Base-by-base conservation (phyloP, 1,284 basidiomycete genomes). In the Polyporus tsugae region DNA sequence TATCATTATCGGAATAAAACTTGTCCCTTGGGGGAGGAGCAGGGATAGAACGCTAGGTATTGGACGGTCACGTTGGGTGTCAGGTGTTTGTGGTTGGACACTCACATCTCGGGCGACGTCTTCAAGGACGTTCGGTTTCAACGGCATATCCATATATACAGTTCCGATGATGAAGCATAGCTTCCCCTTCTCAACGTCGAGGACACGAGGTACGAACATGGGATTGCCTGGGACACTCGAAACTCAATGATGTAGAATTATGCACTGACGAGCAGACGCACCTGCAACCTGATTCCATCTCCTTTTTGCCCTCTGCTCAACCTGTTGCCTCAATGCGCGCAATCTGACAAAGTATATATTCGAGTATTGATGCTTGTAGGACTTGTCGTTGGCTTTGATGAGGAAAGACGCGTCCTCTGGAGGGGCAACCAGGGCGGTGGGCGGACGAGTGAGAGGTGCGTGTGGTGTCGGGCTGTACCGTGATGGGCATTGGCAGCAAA, bases 121-220 rank as follows among this genome's bases (percentile, higher is more conserved):
- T 76, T 97, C 93, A 65, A 99, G 86, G 15, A 99, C 95, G 75
- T 99, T 98, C 0, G 97, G 97, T 79, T 99, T 99, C 66, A 98
- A 86, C 4, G 95, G 95, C 98, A 99, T 99, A 70, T 98, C 94
- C 88, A 98, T 92, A 80, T 99, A 99, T 1, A 99, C 90, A 0
- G 97, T 99, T 2, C 97, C 97, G 67, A 98, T 85, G 70, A 99
- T 89, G 80, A 93, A 98, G 80, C 95, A 98, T 63, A 97, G 82
- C 73, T 94, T 85, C 0, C 92, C 92, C 75, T 95, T 94, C 62
- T 91, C 84, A 4, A 99, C 91, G 67, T 99, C 97, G 4, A 99
- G 88, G 6, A 99, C 94, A 42, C 96, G 87, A 19, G 92, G 89
- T 29, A 98, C 88, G 46, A 94, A 86, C 9, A 87, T 81, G 0